Evolutionary conservation across 2,329 filamentous ascomycete species (phyloP), one percentile per base, ranked within the genome.

Genomic region (Nothophaeocryptopus gaeumannii): DNA sequence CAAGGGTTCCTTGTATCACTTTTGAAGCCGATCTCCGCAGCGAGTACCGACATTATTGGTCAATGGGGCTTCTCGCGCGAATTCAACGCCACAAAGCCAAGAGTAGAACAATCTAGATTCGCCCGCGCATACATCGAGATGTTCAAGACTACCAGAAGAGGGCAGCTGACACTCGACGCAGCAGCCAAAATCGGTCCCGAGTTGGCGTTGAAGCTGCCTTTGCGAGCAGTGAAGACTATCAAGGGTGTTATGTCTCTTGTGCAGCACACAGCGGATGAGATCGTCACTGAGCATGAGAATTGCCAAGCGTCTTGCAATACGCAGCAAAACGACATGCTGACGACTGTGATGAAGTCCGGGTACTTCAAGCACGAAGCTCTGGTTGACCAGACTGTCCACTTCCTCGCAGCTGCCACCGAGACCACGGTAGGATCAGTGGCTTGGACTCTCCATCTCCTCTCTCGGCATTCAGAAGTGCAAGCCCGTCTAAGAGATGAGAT

Each of bases 391-490:
- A 44, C 48, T 1, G 47, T 51, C 11, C 51, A 54, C 38, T 39
- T 54, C 29, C 39, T 54, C 7, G 51, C 51, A 0, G 51, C 51
- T 10, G 42, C 47, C 26, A 54, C 51, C 7, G 51, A 54, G 32
- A 54, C 51, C 9, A 32, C 34, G 3, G 29, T 47, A 8, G 47
- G 47, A 2, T 29, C 37, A 7, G 43, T 54, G 16, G 42, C 32
- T 9, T 56, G 54, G 54, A 39, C 40, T 5, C 45, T 56, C 10
- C 54, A 56, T 40, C 42, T 54, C 11, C 47, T 54, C 3, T 50
- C 51, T 9, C 42, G 48, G 5, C 32, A 54, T 20, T 37, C 39
- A 16, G 15, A 51, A 5, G 30, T 50, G 12, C 51, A 54, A 35
- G 26, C 35, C 11, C 51, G 51, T 10, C 37, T 54, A 3, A 41